A percentile compares a stretch with the other conserved stretches of the same genome.
Conservation (phyloP, 2,329 filamentous ascomycete species). For the Colletotrichum sublineola region DNA sequence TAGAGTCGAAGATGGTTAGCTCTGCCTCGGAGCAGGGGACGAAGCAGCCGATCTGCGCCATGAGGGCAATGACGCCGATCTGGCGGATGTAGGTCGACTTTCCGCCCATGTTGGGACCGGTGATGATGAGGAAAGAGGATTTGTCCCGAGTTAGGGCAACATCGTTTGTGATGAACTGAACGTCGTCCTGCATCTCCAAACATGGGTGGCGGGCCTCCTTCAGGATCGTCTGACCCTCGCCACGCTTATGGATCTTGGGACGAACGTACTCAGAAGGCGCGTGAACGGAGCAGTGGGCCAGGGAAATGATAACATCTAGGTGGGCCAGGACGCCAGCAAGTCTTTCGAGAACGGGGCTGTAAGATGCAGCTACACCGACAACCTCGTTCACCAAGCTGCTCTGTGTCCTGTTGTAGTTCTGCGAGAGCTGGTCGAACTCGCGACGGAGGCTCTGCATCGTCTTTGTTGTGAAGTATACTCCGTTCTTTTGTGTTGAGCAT, state of each 20-base stretch:
- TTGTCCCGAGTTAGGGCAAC: conserved; percentile 82
- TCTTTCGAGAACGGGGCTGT: conserved; percentile 91
- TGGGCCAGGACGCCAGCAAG: conserved; percentile 91
- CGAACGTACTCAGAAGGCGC: conserved; percentile 92
- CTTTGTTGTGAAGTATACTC: conserved; percentile 96
- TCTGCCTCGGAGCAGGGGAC: conserved; percentile 93
- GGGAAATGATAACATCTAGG: conserved; percentile 93
- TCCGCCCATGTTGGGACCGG: conserved; percentile 98
- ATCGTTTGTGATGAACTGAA: conserved; percentile 99
- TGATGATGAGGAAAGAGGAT: conserved; percentile 96
- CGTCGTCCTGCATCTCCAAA: conserved; percentile 98
- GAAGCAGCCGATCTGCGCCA: conserved; percentile 97
- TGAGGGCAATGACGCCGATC: conserved; percentile 94
- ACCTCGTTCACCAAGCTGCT: conserved; percentile 92
- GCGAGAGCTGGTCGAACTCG: conserved; percentile 93
- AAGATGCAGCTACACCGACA: conserved; percentile 92
- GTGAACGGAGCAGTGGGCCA: conserved; percentile 93
- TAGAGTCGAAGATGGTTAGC: conserved; percentile 95
- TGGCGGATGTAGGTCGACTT: conserved; percentile 99
- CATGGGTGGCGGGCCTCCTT: conserved; percentile 95
- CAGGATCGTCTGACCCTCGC: conserved; percentile 89
- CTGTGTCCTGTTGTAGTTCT: conserved; percentile 96
- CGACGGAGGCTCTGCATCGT: conserved; percentile 83
- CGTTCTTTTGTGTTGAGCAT: conserved; percentile 98
- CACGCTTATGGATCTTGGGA: conserved; percentile 89